Percentiles rank a stretch among this genome's conserved stretches.
phyloP scores from a whole-genome alignment of 371 early-diverging fungal genomes.

The Paraphysoderma sedebokerense region DNA sequence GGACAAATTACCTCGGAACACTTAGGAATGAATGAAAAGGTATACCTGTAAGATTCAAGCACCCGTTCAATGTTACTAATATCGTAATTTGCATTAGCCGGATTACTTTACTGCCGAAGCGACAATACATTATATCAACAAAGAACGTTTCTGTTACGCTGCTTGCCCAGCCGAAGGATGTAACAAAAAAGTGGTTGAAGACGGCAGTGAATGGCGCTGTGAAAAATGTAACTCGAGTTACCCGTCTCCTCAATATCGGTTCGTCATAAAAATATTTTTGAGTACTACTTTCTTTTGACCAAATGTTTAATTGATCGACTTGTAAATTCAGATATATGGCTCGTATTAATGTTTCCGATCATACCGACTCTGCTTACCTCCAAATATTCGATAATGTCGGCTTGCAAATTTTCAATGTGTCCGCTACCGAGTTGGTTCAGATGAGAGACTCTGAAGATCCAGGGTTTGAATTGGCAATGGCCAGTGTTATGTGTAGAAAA shows the following conservation, averaged over 20 bases:
- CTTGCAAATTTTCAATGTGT: conserved; percentile 36
- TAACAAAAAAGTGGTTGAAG: conserved; percentile 69
- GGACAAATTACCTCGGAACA: too few relatives aligned
- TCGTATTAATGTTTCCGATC: conserved; percentile 50
- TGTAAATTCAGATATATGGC: conserved; percentile 50
- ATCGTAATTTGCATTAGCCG: conserved; percentile 45
- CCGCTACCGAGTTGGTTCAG: conserved; percentile 47
- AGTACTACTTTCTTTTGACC: too few relatives aligned
- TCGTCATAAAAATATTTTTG: neutral
- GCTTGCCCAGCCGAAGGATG: conserved; percentile 69
- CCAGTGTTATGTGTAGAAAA: conserved; percentile 38
- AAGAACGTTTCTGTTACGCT: conserved; percentile 56
- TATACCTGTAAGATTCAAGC: too few relatives aligned
- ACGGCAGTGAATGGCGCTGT: conserved; percentile 59
- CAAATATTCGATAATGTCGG: conserved; percentile 76
- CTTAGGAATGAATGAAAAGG: too few relatives aligned
- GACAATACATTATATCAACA: conserved; percentile 39
- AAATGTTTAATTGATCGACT: too few relatives aligned
- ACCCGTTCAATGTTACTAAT: conserved; percentile 23
- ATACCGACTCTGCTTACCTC: conserved; percentile 63
- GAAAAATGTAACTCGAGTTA: conserved; percentile 66
- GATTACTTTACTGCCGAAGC: conserved; percentile 52
- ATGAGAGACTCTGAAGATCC: conserved; percentile 19
- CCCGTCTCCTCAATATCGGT: conserved; percentile 52
- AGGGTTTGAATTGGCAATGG: conserved; percentile 21